A percentile compares a stretch with the other conserved stretches of the same genome.
These are phyloP conservation scores for Calonectria ilicicola DNA, from an alignment of 2,329 filamentous ascomycete genomes.

Conservation along the genomic window DNA sequence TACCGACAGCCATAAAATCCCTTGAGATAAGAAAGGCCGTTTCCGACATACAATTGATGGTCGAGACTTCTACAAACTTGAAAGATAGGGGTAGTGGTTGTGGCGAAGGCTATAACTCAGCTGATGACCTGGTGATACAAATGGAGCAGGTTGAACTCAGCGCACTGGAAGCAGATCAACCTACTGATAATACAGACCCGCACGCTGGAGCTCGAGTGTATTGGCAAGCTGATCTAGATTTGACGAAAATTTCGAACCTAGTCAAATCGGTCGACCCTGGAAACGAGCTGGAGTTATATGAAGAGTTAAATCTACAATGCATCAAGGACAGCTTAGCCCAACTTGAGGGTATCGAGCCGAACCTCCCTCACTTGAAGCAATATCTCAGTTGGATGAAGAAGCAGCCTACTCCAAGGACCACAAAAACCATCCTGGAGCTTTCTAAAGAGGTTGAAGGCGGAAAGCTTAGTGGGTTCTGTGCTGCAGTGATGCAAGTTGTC, in stretches of 20 bases:
- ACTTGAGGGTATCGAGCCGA: slow-evolving; percentile 5
- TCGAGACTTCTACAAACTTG: background rate
- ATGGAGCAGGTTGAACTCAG: slow-evolving; percentile 13
- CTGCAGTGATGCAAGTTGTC: slow-evolving; percentile 11
- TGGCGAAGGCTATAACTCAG: background rate
- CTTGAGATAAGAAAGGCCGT: slow-evolving; percentile 9
- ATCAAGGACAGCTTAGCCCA: slow-evolving; percentile 10
- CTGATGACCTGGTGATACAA: slow-evolving; percentile 7
- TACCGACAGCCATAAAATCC: slow-evolving; percentile 15
- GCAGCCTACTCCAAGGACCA: background rate
- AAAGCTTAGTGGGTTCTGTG: background rate
- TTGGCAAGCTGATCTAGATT: slow-evolving; percentile 24
- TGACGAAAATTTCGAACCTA: slow-evolving; percentile 7
- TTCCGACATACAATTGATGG: slow-evolving; percentile 10
- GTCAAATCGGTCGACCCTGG: slow-evolving; percentile 9
- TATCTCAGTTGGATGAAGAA: slow-evolving; percentile 22
- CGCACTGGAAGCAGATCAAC: slow-evolving; percentile 8
- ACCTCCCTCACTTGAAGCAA: slow-evolving; percentile 1
- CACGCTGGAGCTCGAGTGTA: slow-evolving; percentile 18
- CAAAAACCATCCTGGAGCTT: background rate
- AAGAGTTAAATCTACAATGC: slow-evolving; percentile 17
- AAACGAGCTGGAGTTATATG: slow-evolving; percentile 2
- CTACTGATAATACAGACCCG: slow-evolving; percentile 4
- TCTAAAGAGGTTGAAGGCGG: background rate
- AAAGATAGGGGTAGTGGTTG: background rate